These are phyloP conservation scores for Cyamopsis tetragonoloba DNA, from an alignment of 306 rosid species.

Conservation along the genomic window DNA sequence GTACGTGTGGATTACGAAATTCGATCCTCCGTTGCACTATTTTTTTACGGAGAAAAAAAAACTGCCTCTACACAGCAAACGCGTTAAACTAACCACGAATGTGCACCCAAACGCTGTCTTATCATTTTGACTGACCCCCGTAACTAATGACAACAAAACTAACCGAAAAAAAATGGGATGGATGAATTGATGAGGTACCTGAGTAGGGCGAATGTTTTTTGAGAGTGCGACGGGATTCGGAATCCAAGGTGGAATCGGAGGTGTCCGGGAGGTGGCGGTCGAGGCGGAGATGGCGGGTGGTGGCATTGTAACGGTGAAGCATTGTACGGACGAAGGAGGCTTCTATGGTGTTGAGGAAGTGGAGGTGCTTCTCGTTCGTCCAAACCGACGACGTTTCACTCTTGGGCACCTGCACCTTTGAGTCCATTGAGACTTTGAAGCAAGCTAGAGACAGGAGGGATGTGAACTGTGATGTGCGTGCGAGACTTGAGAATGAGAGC, in stretches of 20 bases:
- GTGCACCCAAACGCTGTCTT: constrained; percentile 1
- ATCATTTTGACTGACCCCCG: not conserved
- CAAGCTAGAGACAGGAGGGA: not conserved
- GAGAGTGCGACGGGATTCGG: constrained; percentile 2
- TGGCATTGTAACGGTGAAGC: constrained; percentile 29
- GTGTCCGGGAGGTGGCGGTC: constrained; percentile 60
- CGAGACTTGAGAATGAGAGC: too few species aligned
- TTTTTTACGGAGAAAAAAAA: too few species aligned
- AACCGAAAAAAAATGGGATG: not conserved
- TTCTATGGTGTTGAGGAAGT: constrained; percentile 63
- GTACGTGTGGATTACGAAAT: too few species aligned
- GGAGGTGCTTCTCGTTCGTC: constrained; percentile 75
- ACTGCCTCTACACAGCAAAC: too few species aligned
- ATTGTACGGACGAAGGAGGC: constrained; percentile 69
- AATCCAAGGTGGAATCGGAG: constrained; percentile 70
- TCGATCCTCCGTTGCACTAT: too few species aligned
- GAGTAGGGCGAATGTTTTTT: constrained; percentile 27
- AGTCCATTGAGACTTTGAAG: not conserved
- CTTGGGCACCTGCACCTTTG: not conserved
- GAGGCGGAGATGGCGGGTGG: constrained; percentile 33
- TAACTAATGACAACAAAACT: not conserved
- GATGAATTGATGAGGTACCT: constrained; percentile 20
- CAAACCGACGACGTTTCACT: constrained; percentile 37
- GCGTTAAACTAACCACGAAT: not conserved
- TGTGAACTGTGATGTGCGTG: not conserved